Evolutionary conservation across 148 eudicot genomes (phyloP).

Genomic region (Polygonum maritimum): DNA sequence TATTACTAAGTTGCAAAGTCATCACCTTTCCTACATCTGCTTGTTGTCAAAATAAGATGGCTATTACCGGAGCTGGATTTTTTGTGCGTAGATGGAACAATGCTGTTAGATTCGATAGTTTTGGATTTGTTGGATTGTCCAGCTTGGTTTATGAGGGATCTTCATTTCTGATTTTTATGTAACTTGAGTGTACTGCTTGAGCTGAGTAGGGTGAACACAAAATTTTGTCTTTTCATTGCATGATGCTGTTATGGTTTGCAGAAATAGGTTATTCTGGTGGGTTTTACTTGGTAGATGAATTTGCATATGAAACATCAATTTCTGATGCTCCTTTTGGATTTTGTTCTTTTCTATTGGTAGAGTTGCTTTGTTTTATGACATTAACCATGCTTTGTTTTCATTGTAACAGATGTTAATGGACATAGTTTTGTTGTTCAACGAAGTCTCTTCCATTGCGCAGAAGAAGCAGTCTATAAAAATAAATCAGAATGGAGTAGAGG

Average conservation of each 20-base stretch:
- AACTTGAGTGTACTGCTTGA: background rate
- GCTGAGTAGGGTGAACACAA: background rate
- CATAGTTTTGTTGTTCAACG: slow-evolving; percentile 54
- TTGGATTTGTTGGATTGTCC: background rate
- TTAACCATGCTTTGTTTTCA: background rate
- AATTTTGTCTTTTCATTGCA: background rate
- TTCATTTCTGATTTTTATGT: background rate
- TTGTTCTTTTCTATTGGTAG: background rate
- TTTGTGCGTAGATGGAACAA: background rate
- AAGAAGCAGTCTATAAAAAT: slow-evolving; percentile 71
- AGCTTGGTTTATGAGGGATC: background rate
- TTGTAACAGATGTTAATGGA: slow-evolving; percentile 71
- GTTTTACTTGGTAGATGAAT: background rate
- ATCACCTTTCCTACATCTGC: background rate
- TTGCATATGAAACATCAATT: background rate
- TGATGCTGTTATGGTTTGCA: background rate
- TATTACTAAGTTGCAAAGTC: background rate
- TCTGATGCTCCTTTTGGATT: background rate
- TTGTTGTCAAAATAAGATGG: background rate
- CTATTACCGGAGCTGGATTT: background rate
- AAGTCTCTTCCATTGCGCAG: slow-evolving; percentile 57
- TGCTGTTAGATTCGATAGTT: background rate
- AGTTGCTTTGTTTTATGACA: background rate
- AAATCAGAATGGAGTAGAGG: slow-evolving; percentile 82
- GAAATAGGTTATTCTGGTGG: background rate